These are phyloP conservation scores for Xenoacremonium recifei DNA, from an alignment of 2,329 filamentous ascomycete genomes.

Conservation along the genomic window DNA sequence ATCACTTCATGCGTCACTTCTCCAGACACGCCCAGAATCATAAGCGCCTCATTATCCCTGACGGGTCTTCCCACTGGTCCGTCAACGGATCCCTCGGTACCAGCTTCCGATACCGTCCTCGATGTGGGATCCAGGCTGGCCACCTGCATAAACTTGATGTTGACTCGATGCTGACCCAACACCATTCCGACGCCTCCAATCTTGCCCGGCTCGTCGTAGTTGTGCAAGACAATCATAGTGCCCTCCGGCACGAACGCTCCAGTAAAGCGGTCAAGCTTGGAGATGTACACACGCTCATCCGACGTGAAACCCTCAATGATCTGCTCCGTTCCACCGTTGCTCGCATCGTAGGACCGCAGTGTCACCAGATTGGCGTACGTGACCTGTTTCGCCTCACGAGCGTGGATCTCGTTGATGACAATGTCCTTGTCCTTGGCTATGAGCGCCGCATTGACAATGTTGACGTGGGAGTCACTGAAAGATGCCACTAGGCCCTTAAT, in stretches of 20 bases:
- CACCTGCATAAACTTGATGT: constrained; percentile 80
- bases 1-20: constrained; percentile 58
- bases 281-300: constrained; percentile 65
- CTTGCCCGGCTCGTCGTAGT: constrained; percentile 79
- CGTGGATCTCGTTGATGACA: constrained; percentile 71
- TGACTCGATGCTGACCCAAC: constrained; percentile 68
- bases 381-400: constrained; percentile 56
- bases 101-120: constrained; percentile 9
- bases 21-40: constrained; percentile 76
- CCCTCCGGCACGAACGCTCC: constrained; percentile 73
- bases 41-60: constrained; percentile 66
- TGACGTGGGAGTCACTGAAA: constrained; percentile 69
- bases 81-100: constrained; percentile 15
- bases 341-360: constrained; percentile 51
- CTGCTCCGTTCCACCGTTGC: constrained; percentile 34
- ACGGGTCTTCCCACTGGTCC: constrained; percentile 17
- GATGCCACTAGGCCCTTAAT: constrained; percentile 73
- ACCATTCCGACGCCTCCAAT: constrained; percentile 75
- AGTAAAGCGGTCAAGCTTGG: constrained; percentile 69
- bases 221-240: constrained; percentile 73
- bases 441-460: constrained; percentile 78
- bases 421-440: constrained; percentile 77
- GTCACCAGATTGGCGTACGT: constrained; percentile 72
- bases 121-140: constrained; percentile 43
- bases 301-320: constrained; percentile 66